Percentiles rank a stretch among this genome's conserved stretches.
phyloP scores from a whole-genome alignment of 768 basidiomycete species.

The Hygrocybe coccinea region DNA sequence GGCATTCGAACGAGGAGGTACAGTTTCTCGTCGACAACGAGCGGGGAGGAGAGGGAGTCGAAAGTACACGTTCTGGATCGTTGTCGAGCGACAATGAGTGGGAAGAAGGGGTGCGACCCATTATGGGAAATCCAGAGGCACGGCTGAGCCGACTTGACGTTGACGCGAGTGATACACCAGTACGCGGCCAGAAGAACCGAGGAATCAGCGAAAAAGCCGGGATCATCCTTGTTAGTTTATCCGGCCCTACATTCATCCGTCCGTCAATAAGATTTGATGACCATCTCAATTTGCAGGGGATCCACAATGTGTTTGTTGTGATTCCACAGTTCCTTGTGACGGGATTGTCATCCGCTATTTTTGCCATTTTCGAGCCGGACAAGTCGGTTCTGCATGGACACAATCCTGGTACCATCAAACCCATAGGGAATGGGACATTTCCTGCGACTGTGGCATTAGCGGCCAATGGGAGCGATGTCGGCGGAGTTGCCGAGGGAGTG shows the following conservation, averaged over 20 bases:
- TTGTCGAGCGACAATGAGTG: not conserved
- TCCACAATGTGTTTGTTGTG: constrained; percentile 93
- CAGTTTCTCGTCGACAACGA: constrained; percentile 28
- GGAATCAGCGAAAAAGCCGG: constrained; percentile 79
- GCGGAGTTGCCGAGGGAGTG: constrained; percentile 31
- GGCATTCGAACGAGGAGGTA: constrained; percentile 23
- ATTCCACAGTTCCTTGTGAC: constrained; percentile 93
- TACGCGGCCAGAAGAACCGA: constrained; percentile 18
- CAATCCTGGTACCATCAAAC: constrained; percentile 16
- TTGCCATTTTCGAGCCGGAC: constrained; percentile 74
- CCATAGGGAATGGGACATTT: constrained; percentile 5
- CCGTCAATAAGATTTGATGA: not conserved
- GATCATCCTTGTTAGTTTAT: constrained; percentile 65
- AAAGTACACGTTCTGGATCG: constrained; percentile 1
- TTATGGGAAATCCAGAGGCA: constrained; percentile 44
- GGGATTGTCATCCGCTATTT: constrained; percentile 77
- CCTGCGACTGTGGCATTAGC: constrained; percentile 6
- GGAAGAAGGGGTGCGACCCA: constrained; percentile 2
- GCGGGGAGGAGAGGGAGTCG: constrained; percentile 24
- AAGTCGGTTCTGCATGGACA: constrained; percentile 41
- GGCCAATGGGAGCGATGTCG: constrained; percentile 8
- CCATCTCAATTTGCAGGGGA: constrained; percentile 52
- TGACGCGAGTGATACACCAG: constrained; percentile 31
- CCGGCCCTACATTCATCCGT: not conserved
- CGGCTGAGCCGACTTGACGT: constrained; percentile 47